Percentiles rank a stretch among this genome's conserved stretches.
These are phyloP conservation scores for Aspergillus texensis DNA, from an alignment of 2,329 filamentous ascomycete species.

Conservation along the genomic window DNA sequence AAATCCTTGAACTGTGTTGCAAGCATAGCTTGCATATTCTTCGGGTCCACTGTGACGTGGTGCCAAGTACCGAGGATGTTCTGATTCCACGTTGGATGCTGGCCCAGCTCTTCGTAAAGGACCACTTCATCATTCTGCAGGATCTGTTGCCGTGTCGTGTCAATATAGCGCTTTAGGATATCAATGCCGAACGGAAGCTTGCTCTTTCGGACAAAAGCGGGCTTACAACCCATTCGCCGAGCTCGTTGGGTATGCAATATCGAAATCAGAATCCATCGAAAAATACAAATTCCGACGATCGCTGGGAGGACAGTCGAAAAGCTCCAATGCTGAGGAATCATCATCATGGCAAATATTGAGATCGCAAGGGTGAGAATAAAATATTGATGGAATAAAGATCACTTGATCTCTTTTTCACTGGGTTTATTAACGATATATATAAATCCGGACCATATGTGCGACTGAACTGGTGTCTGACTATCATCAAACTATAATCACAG, in stretches of 20 bases:
- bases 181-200: background rate
- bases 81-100: background rate
- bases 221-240: background rate
- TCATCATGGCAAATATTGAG: background rate
- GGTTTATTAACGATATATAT: too few relatives aligned
- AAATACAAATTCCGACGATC: background rate
- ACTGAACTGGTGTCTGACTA: too few relatives aligned
- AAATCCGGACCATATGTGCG: too few relatives aligned
- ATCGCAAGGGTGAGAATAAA: too few relatives aligned
- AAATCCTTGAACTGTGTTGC: slow-evolving; percentile 82
- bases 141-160: background rate
- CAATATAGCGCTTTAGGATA: background rate
- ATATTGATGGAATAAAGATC: too few relatives aligned
- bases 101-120: background rate
- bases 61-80: background rate
- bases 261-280: background rate
- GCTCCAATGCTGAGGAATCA: background rate
- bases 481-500: too few relatives aligned
- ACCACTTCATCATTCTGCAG: slow-evolving; percentile 2
- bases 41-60: slow-evolving; percentile 34
- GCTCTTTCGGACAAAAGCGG: background rate
- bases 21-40: slow-evolving; percentile 80
- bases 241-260: background rate
- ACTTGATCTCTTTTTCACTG: too few relatives aligned
- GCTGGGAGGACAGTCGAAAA: background rate